Evolutionary conservation across 2,329 filamentous ascomycete species (phyloP).

Genomic region (Colletotrichum shisoi): DNA sequence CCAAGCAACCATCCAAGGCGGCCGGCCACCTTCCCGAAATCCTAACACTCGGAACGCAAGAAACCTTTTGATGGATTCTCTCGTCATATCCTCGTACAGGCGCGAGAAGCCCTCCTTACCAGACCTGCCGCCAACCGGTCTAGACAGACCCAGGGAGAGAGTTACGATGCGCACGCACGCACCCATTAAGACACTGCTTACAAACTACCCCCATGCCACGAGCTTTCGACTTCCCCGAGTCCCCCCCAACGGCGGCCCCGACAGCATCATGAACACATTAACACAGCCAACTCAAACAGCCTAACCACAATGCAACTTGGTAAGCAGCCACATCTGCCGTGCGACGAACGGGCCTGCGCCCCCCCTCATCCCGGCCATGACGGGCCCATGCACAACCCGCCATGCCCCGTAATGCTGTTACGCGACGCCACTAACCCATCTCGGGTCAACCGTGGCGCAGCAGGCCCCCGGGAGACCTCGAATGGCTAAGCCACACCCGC

Average conservation of each 20-base stretch:
- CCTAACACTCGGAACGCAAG: background rate
- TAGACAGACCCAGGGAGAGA: background rate
- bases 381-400: background rate
- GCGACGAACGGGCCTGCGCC: background rate
- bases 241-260: too few species aligned
- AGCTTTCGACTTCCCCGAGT: too few species aligned
- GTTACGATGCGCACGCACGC: constrained; percentile 9
- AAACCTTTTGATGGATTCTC: too few species aligned
- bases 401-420: background rate
- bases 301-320: background rate
- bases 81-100: background rate
- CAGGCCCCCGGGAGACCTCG: background rate
- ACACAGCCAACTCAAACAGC: background rate
- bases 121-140: background rate
- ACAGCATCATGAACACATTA: background rate
- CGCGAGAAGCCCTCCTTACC: background rate
- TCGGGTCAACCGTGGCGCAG: background rate
- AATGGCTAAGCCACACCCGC: constrained; percentile 13
- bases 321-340: background rate
- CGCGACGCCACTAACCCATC: background rate
- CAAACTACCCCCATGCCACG: too few species aligned
- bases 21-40: background rate
- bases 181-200: too few species aligned
- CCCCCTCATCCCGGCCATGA: background rate
- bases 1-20: background rate